These are phyloP conservation scores for barley (Hordeum vulgare) DNA, from an alignment of 176 grass and related monocot species.

Conservation along the genomic window MorexV3_pseudomolecules_assembly NC_058520.1:64975530-64976029, in stretches of 20 bases:
- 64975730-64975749: background rate
- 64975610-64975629: slow-evolving; percentile 43
- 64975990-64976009: too few relatives aligned
- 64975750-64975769: background rate
- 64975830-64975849: slow-evolving; percentile 86
- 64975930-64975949: background rate
- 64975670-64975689: slow-evolving; percentile 92
- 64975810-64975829: slow-evolving; percentile 67
- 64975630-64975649: slow-evolving; percentile 65
- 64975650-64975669: slow-evolving; percentile 69
- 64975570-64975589: slow-evolving; percentile 81
- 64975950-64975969: background rate
- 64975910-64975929: background rate
- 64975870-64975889: too few relatives aligned
- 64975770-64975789: slow-evolving; percentile 6
- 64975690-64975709: slow-evolving; percentile 78
- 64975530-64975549: slow-evolving; percentile 45
- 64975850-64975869: slow-evolving; percentile 86
- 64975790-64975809: slow-evolving; percentile 81
- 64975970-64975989: background rate
- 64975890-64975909: background rate
- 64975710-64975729: slow-evolving; percentile 59
- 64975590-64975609: slow-evolving; percentile 50
- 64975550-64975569: slow-evolving; percentile 49
- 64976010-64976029: too few relatives aligned